Evolutionary conservation across 2,329 filamentous ascomycete species (phyloP).

Genomic region (Xylaria sp.): DNA sequence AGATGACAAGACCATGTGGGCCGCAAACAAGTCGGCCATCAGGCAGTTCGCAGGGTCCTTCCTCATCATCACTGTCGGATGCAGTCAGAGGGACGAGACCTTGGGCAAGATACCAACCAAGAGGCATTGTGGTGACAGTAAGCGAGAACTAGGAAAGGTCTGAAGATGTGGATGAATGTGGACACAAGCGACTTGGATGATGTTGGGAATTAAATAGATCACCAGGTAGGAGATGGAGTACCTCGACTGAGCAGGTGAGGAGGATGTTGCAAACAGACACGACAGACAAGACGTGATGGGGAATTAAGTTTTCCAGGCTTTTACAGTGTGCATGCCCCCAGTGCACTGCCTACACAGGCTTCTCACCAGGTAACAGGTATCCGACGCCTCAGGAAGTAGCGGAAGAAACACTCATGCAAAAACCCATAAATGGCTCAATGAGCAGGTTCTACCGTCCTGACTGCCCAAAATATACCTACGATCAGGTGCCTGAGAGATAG

Average conservation of each 20-base stretch:
- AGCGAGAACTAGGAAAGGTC: background rate
- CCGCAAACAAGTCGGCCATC: conserved; percentile 52
- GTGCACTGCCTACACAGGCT: background rate
- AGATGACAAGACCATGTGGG: conserved; percentile 48
- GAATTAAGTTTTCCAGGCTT: background rate
- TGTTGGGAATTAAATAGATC: background rate
- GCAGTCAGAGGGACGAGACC: conserved; percentile 41
- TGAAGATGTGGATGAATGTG: background rate
- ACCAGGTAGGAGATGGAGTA: background rate
- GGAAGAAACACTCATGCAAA: no score
- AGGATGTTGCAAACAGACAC: background rate
- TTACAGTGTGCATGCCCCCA: background rate
- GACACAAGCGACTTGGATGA: background rate
- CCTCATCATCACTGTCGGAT: conserved; percentile 49
- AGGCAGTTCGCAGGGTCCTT: conserved; percentile 49
- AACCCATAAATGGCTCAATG: no score
- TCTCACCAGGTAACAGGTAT: no score
- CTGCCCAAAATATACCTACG: no score
- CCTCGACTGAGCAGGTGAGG: background rate
- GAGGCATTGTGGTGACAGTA: conserved; percentile 42
- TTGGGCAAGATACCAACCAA: conserved; percentile 44
- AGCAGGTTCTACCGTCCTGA: no score
- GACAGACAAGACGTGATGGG: background rate
- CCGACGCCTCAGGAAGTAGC: no score
- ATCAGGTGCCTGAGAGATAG: no score